Base-by-base conservation (phyloP, 805 yeast species). In the Saccharomycopsis capsularis region DNA sequence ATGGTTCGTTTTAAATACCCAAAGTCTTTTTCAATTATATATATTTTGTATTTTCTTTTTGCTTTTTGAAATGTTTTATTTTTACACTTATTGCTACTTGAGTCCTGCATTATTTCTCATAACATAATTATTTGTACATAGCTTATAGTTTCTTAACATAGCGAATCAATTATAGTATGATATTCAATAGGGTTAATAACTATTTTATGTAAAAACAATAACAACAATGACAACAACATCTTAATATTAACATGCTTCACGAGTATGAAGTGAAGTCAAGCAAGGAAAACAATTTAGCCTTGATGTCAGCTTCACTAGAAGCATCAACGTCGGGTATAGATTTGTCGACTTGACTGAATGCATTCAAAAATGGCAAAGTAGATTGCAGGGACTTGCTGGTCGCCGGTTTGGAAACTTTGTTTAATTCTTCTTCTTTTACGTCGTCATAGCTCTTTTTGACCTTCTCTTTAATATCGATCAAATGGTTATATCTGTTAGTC, bases 401-500 rank as follows among this genome's bases (percentile, higher is more conserved):
- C 32, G 32, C 32, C n/a, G n/a, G n/a, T 27, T 13, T 27, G 13
- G 32, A 7, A 27, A 7, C 13, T 27, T 13, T 27, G 7, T 19
- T 9, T 16, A 11, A 7, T 11, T 29, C 18, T 23, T 40, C 29
- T 39, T 29, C 18, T 40, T 42, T 30, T n/a, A 9, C 25, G 9
- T 48, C 41, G 18, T 30, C 37, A 21, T 51, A 44, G 22, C 16
- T 30, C 30, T 40, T 34, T n/a, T 38, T 24, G 21, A 50, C 54
- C 23, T 37, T 16, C 18, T 51, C 24, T 27, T 47, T 53, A 21
- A 53, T 45, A 6, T 30, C 37, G 16, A 47, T 23, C 13, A 53
- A 47, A 3, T 29, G 49, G 22, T 46, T 29, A 32, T 50, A 53
- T 51, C 95, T 69, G 55, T 78, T 77, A 16, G 76, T 71, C 95